Evolutionary conservation across 2,329 filamentous ascomycete genomes (phyloP).

Genomic region (Nothopassalora personata): DNA sequence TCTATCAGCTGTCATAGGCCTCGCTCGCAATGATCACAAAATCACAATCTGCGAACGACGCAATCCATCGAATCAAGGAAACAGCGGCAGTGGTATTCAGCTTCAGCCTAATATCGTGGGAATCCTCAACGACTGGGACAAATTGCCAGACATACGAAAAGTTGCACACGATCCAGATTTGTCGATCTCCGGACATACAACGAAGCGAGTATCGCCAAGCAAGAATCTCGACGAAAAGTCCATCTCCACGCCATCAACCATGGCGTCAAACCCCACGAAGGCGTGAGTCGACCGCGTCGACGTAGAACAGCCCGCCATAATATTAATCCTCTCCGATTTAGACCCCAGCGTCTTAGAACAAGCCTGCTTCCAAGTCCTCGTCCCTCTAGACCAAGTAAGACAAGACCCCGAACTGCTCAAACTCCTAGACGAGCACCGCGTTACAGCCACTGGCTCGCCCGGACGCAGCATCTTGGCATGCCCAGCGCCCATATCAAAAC

Average conservation of each 20-base stretch:
- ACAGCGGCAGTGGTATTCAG: constrained; percentile 3
- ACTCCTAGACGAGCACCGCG: background rate
- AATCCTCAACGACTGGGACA: background rate
- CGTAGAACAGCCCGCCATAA: background rate
- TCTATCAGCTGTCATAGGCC: constrained; percentile 4
- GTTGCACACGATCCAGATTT: constrained; percentile 1
- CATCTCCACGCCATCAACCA: background rate
- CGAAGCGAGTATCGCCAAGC: background rate
- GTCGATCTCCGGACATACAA: background rate
- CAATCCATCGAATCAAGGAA: background rate
- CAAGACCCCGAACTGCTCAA: background rate
- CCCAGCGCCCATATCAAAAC: background rate
- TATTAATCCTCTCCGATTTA: no score
- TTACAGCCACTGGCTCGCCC: background rate
- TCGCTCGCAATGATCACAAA: constrained; percentile 2
- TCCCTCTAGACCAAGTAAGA: constrained; percentile 1
- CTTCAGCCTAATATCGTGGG: background rate
- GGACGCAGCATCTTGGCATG: background rate
- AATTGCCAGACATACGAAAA: background rate
- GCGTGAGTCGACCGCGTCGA: background rate
- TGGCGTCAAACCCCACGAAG: background rate
- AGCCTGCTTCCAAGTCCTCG: background rate
- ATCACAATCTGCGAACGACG: constrained; percentile 3
- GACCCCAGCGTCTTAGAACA: no score
- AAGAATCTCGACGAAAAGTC: background rate